Conservation (phyloP, 2,329 filamentous ascomycete species). For the Microdochium nivale region DNA sequence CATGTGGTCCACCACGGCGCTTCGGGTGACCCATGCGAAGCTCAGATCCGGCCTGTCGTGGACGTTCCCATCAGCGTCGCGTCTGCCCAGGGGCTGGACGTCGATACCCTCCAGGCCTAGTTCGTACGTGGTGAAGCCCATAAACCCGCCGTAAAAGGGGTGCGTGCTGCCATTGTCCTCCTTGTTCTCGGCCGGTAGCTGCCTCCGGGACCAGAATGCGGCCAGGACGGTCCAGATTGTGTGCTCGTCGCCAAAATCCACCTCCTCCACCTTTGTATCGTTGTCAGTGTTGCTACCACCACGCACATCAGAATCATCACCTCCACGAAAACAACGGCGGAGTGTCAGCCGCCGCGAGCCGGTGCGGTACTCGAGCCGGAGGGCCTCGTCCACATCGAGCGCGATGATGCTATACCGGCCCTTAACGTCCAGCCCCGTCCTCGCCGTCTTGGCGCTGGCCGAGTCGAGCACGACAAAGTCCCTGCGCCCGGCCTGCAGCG, state of each 20-base stretch:
- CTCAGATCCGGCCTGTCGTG: slow-evolving; percentile 59
- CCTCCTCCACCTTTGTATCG: slow-evolving; percentile 14
- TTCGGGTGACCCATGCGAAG: slow-evolving; percentile 68
- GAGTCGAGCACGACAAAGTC: slow-evolving; percentile 53
- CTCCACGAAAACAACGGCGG: slow-evolving; percentile 8
- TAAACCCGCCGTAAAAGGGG: slow-evolving; percentile 74
- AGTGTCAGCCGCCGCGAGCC: slow-evolving; percentile 32
- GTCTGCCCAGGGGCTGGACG: slow-evolving; percentile 23
- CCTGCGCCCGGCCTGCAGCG: slow-evolving; percentile 26
- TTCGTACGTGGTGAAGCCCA: slow-evolving; percentile 82
- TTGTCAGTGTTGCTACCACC: background rate
- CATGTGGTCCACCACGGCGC: slow-evolving; percentile 68
- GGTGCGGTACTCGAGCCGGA: slow-evolving; percentile 48
- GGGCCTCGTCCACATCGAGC: slow-evolving; percentile 47
- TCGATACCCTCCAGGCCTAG: slow-evolving; percentile 59
- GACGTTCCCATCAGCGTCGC: slow-evolving; percentile 16
- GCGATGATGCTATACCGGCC: slow-evolving; percentile 70
- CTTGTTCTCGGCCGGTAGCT: slow-evolving; percentile 9
- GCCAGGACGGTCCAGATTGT: slow-evolving; percentile 44
- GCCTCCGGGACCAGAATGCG: slow-evolving; percentile 29
- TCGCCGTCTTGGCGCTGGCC: slow-evolving; percentile 40
- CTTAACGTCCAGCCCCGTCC: slow-evolving; percentile 33
- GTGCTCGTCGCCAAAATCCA: slow-evolving; percentile 16
- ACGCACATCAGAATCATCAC: background rate
- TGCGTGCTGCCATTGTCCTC: slow-evolving; percentile 14